phyloP scores from a whole-genome alignment of 2,329 filamentous ascomycete genomes.

The Paecilomyces fulvus region DNA sequence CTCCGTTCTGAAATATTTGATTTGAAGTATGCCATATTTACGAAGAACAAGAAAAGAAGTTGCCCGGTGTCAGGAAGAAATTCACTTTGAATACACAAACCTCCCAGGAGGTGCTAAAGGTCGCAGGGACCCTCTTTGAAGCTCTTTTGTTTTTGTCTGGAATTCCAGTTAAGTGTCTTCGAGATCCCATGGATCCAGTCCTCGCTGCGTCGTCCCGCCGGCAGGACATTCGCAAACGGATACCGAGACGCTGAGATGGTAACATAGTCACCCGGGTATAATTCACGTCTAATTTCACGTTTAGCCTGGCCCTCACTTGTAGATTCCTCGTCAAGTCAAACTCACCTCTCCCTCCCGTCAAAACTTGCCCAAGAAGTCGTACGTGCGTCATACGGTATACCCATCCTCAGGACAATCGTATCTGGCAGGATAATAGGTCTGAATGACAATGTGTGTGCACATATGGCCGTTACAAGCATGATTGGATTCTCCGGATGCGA shows the following conservation, averaged over 20 bases:
- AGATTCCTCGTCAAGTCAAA: background rate
- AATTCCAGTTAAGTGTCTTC: slow-evolving; percentile 45
- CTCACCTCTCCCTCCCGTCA: slow-evolving; percentile 73
- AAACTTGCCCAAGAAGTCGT: slow-evolving; percentile 96
- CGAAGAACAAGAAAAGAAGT: background rate
- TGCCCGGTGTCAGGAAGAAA: background rate
- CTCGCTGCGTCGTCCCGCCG: slow-evolving; percentile 35
- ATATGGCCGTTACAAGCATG: slow-evolving; percentile 89
- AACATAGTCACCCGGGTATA: slow-evolving; percentile 44
- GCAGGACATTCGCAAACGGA: slow-evolving; percentile 44
- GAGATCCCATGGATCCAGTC: slow-evolving; percentile 45
- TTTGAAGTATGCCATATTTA: background rate
- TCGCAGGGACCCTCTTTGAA: slow-evolving; percentile 15
- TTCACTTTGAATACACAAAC: background rate
- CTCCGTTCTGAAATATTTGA: background rate
- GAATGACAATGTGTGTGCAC: slow-evolving; percentile 90
- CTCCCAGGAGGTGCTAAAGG: background rate
- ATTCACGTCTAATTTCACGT: slow-evolving; percentile 30
- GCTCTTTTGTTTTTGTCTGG: slow-evolving; percentile 38
- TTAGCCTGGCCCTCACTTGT: slow-evolving; percentile 8
- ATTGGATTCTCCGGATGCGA: slow-evolving; percentile 96
- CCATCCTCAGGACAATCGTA: slow-evolving; percentile 84
- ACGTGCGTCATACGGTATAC: slow-evolving; percentile 88
- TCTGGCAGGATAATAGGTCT: slow-evolving; percentile 94
- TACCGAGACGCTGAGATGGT: slow-evolving; percentile 45